These are phyloP conservation scores for Cantharellus anzutake DNA, from an alignment of 768 basidiomycete species.

Conservation along the genomic window DNA sequence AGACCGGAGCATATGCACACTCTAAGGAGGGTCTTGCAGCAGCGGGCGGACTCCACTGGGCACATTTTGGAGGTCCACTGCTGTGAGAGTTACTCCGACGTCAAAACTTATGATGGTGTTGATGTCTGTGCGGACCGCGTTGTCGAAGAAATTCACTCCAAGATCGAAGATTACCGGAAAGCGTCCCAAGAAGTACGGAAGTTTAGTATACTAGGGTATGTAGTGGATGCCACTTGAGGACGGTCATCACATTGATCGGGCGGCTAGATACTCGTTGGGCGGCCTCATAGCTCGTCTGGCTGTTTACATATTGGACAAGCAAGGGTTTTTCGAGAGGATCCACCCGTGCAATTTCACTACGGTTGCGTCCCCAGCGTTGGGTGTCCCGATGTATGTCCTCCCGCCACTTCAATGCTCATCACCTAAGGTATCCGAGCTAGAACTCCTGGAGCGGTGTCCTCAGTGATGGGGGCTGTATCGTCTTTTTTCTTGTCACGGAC, in stretches of 20 bases:
- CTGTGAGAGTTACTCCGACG: not conserved
- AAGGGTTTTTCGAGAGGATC: not conserved
- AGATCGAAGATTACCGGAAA: not conserved
- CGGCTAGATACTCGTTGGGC: not conserved
- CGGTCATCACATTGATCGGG: not conserved
- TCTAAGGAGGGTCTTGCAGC: not conserved
- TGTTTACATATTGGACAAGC: not conserved
- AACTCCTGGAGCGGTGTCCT: not conserved
- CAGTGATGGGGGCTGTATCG: too few relatives aligned
- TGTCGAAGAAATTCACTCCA: not conserved
- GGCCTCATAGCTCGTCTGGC: not conserved
- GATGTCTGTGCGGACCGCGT: conserved; percentile 1
- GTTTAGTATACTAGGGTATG: conserved; percentile 1
- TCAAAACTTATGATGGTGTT: not conserved
- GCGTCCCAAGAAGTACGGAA: not conserved
- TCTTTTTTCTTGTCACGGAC: not conserved
- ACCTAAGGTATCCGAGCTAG: not conserved
- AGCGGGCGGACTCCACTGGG: not conserved
- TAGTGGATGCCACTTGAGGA: not conserved
- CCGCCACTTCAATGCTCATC: not conserved
- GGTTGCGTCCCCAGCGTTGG: not conserved
- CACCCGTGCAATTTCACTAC: not conserved
- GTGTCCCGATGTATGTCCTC: not conserved
- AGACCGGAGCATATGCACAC: not conserved
- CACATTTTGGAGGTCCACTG: not conserved